A percentile compares a stretch with the other conserved stretches of the same genome.
These are phyloP conservation scores for Kwoniella mangroviensis DNA, from an alignment of 768 basidiomycete genomes.

Conservation along the genomic window DNA sequence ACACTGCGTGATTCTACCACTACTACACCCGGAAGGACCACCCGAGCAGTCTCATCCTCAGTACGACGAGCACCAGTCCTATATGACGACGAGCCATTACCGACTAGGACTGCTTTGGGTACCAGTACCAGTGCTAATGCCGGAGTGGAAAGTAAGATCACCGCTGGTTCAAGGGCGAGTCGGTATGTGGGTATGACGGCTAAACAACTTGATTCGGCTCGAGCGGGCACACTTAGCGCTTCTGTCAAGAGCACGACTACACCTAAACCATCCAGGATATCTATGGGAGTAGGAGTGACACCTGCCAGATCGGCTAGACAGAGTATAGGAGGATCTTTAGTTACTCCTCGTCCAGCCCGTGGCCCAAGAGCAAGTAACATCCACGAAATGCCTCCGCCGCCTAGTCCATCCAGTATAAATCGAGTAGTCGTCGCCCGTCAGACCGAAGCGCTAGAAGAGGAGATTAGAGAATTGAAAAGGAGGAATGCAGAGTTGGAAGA, in stretches of 20 bases:
- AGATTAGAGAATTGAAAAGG: conserved; percentile 67
- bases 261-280: conserved; percentile 49
- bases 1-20: conserved; percentile 34
- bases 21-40: conserved; percentile 14
- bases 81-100: conserved; percentile 31
- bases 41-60: conserved; percentile 14
- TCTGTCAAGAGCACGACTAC: conserved; percentile 40
- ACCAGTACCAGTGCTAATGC: conserved; percentile 46
- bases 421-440: conserved; percentile 29
- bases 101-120: conserved; percentile 34
- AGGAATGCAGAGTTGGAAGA: conserved; percentile 52
- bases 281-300: conserved; percentile 40
- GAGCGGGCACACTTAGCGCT: conserved; percentile 36
- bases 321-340: conserved; percentile 34
- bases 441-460: conserved; percentile 67
- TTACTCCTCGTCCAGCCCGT: conserved; percentile 27
- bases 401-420: conserved; percentile 58
- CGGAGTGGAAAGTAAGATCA: conserved; percentile 62
- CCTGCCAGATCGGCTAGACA: conserved; percentile 28
- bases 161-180: conserved; percentile 81
- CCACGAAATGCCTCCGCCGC: conserved; percentile 54
- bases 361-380: conserved; percentile 33
- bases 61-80: conserved; percentile 1
- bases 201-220: conserved; percentile 68
- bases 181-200: conserved; percentile 85